Evolutionary conservation across 2,329 filamentous ascomycete genomes (phyloP).

Genomic region (Beauveria asiatica): DNA sequence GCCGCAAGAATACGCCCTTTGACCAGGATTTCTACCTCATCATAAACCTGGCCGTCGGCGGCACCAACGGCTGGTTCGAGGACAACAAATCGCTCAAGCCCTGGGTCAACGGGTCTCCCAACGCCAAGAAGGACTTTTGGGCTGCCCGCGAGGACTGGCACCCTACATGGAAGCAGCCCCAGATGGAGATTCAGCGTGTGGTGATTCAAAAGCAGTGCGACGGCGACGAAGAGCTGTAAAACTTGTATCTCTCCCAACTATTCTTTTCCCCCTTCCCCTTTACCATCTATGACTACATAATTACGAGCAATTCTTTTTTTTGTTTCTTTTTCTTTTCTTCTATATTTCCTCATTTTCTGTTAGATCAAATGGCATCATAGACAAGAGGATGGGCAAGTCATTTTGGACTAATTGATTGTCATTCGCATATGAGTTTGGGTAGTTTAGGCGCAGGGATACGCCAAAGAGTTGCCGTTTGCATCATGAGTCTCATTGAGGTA

Average conservation of each 20-base stretch:
- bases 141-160: conserved; percentile 55
- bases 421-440: background rate
- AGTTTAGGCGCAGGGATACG: background rate
- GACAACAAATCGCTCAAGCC: conserved; percentile 66
- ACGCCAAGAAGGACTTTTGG: conserved; percentile 72
- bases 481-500: background rate
- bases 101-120: conserved; percentile 62
- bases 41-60: conserved; percentile 66
- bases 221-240: conserved; percentile 44
- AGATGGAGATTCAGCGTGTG: conserved; percentile 62
- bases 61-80: conserved; percentile 76
- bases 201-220: conserved; percentile 64
- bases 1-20: conserved; percentile 58
- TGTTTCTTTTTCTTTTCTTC: background rate
- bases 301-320: conserved; percentile 2
- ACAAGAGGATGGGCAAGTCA: background rate
- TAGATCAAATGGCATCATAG: conserved; percentile 6
- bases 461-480: background rate
- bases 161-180: conserved; percentile 61
- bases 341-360: background rate
- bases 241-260: background rate
- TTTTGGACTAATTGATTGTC: background rate
- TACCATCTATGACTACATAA: background rate
- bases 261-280: background rate
- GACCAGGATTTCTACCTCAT: conserved; percentile 70